Evolutionary conservation across 352 stramenopile species (phyloP), one percentile per base, ranked within the genome.

Genomic region (Phytophthora meadii): DNA sequence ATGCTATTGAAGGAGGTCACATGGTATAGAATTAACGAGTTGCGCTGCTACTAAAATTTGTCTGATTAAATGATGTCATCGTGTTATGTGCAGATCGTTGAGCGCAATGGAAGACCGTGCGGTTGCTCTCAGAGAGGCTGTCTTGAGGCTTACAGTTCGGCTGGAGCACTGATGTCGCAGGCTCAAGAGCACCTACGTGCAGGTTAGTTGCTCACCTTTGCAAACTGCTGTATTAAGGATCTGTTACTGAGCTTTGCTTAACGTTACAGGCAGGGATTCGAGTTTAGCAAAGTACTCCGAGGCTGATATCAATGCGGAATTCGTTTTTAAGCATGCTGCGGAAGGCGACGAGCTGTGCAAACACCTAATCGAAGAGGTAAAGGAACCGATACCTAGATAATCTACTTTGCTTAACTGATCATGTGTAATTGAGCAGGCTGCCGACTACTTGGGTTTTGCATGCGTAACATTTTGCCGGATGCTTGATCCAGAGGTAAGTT

Each of bases 361-460:
- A 37, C 78, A 77, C 22, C 68, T 95, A 12, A 85, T 95, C 10
- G 73, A 79, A 53, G 85, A 92, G 72, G 85, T 92, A 57, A 22
- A 14, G 53, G 63, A 24, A 12, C 19, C 27, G 22, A 22, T 10
- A 1, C 30, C 30, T 36, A 14, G 30, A 22, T 9, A 4, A 39
- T 55, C 41, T 19, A n/a, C 41, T 14, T 64, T 32, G 10, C 30
- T 49, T 53, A 42, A 1, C 47, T 61, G 3, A 62, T 42, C 19
- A 24, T 53, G 0, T 15, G 9, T 50, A 59, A 48, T 47, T 47
- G 24, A 61, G 34, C 48, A 94, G 80, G 84, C 81, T 19, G 87
- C 85, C 5, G 87, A 95, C 55, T 94, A 89, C 54, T 68, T 95
- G 49, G 87, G 87, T 32, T 91, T 93, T 61, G 87, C 87, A 11